These are phyloP conservation scores for Pichia californica DNA, from an alignment of 805 yeast species.

Conservation along the genomic window DNA sequence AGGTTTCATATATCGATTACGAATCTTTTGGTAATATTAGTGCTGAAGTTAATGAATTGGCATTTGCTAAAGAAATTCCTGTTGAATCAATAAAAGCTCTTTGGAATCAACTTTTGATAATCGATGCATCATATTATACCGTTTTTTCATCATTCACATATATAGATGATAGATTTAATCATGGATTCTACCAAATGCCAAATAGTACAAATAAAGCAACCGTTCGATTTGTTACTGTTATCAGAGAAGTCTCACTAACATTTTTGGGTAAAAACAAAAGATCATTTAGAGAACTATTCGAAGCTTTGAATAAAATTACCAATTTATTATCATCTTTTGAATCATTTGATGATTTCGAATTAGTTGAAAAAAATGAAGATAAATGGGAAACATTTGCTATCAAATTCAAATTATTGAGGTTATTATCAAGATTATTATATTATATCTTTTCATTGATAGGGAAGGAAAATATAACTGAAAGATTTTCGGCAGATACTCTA, in stretches of 20 bases:
- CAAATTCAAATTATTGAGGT: conserved; percentile 6
- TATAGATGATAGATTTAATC: conserved; percentile 12
- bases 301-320: not conserved
- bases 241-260: not conserved
- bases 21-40: not conserved
- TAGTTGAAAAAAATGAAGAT: conserved; percentile 1
- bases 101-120: conserved; percentile 15
- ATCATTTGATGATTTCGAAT: not conserved
- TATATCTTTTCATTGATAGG: not conserved
- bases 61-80: conserved; percentile 9
- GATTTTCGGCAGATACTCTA: not conserved
- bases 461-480: not conserved
- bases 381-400: conserved; percentile 5
- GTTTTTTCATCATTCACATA: conserved; percentile 8
- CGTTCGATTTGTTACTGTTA: not conserved
- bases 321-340: not conserved
- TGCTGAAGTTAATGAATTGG: not conserved
- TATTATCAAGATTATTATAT: not conserved
- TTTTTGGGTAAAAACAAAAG: not conserved
- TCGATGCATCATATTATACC: conserved; percentile 13
- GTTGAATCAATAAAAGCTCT: conserved; percentile 5
- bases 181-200: conserved; percentile 5
- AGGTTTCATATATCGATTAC: not conserved
- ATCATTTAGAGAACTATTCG: not conserved
- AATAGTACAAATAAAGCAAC: not conserved